Evolutionary conservation across 2,329 filamentous ascomycete species (phyloP).

Genomic region (Phaeoacremonium minimum): DNA sequence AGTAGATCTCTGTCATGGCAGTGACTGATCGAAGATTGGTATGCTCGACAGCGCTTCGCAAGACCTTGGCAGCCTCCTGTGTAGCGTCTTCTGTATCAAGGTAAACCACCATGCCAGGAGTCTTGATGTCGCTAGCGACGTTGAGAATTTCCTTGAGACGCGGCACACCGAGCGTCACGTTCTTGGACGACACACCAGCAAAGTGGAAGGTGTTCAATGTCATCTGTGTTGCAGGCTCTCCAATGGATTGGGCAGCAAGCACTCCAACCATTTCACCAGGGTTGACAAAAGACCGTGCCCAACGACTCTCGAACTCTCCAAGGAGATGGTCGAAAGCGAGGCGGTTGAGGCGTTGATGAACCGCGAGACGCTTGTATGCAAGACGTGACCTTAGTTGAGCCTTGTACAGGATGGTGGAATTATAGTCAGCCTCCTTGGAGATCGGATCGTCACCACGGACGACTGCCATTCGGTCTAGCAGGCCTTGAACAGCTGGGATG

Average conservation of each 20-base stretch:
- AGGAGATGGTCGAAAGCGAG: slow-evolving; percentile 89
- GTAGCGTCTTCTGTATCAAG: slow-evolving; percentile 60
- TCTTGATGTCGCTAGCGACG: slow-evolving; percentile 97
- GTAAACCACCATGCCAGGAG: slow-evolving; percentile 92
- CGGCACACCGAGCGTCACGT: slow-evolving; percentile 97
- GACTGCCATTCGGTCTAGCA: slow-evolving; percentile 75
- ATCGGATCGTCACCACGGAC: slow-evolving; percentile 82
- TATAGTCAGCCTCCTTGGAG: slow-evolving; percentile 80
- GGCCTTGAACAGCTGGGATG: slow-evolving; percentile 69
- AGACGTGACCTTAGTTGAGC: slow-evolving; percentile 83
- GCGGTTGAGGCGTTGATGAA: slow-evolving; percentile 80
- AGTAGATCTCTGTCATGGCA: slow-evolving; percentile 91
- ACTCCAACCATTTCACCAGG: slow-evolving; percentile 99
- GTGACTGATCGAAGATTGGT: slow-evolving; percentile 91
- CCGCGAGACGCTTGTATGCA: slow-evolving; percentile 88
- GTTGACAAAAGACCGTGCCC: slow-evolving; percentile 78
- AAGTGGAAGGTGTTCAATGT: slow-evolving; percentile 99
- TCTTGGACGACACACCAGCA: slow-evolving; percentile 99
- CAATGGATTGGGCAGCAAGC: slow-evolving; percentile 94
- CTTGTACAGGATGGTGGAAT: slow-evolving; percentile 89
- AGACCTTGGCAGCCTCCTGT: slow-evolving; percentile 76
- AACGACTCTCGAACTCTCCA: slow-evolving; percentile 85
- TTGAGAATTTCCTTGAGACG: slow-evolving; percentile 99
- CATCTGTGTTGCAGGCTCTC: slow-evolving; percentile 98
- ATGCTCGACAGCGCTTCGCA: slow-evolving; percentile 89